phyloP scores from a whole-genome alignment of 768 basidiomycete genomes.

The Naganishia kalamii region DNA sequence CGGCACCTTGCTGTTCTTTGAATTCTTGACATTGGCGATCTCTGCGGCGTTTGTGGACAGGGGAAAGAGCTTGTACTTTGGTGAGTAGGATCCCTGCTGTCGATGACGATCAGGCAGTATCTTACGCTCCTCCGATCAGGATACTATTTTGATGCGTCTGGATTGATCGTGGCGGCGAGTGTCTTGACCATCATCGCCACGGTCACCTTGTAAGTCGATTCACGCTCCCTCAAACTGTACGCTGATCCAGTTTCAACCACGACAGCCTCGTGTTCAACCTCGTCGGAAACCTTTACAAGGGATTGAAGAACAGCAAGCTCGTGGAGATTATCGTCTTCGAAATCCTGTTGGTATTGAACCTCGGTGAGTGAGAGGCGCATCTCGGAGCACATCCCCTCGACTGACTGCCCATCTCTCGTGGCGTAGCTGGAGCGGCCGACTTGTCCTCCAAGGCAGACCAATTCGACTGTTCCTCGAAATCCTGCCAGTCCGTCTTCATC shows the following conservation, averaged over 20 bases:
- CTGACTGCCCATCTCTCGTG: too few relatives aligned
- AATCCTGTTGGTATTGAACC: background rate
- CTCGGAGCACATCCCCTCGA: background rate
- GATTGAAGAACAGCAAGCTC: background rate
- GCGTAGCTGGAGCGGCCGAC: constrained; percentile 1
- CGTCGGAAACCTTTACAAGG: constrained; percentile 1
- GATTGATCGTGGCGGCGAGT: background rate
- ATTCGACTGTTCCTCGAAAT: background rate
- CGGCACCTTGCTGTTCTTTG: background rate
- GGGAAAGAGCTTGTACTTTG: background rate
- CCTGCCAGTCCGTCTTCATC: constrained; percentile 13
- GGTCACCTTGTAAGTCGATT: background rate
- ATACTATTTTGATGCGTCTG: constrained; percentile 1
- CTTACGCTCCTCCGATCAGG: background rate
- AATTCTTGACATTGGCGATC: constrained; percentile 6
- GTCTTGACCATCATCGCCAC: background rate
- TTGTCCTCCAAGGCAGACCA: background rate
- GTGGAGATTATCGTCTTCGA: background rate
- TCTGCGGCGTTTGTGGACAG: background rate
- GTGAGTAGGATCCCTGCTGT: background rate
- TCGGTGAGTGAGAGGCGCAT: background rate
- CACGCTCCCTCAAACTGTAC: background rate
- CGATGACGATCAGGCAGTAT: background rate
- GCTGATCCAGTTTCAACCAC: background rate
- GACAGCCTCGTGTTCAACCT: background rate